A percentile compares a stretch with the other conserved stretches of the same genome.
These are phyloP conservation scores for Populus nigra DNA, from an alignment of 345 rosid species.

Conservation along the genomic window DNA sequence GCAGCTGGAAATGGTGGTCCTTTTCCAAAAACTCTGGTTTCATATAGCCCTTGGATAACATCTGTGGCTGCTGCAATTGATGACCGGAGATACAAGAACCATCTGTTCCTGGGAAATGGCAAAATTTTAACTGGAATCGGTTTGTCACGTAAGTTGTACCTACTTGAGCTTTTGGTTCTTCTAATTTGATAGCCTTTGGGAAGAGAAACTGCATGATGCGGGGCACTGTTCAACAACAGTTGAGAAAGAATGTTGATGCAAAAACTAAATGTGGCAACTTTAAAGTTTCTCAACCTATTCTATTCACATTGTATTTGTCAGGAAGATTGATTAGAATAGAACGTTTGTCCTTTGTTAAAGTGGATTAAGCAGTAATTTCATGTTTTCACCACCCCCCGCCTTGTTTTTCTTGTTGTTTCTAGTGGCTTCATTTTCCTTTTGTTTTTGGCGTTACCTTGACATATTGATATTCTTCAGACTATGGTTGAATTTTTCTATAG, in stretches of 20 bases:
- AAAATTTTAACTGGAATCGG: constrained; percentile 83
- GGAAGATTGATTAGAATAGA: not conserved
- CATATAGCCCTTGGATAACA: constrained; percentile 97
- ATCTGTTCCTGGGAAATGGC: constrained; percentile 80
- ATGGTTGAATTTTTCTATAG: not conserved
- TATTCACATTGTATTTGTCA: not conserved
- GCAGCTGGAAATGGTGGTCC: constrained; percentile 99
- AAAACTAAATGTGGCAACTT: not conserved
- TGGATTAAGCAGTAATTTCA: not conserved
- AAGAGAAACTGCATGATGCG: constrained; percentile 7
- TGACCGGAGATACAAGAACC: constrained; percentile 92
- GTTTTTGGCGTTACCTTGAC: not conserved
- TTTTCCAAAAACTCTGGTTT: constrained; percentile 88
- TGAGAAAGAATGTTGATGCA: not conserved
- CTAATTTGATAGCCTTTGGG: not conserved
- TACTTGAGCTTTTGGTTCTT: constrained; percentile 5
- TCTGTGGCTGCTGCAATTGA: constrained; percentile 97
- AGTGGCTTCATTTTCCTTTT: not conserved
- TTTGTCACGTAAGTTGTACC: constrained; percentile 68
- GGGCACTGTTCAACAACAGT: not conserved
- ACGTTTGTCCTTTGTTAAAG: not conserved
- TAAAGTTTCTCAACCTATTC: not conserved
- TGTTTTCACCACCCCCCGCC: not conserved
- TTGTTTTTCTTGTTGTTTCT: not conserved
- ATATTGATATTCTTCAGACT: not conserved